Base-by-base conservation (phyloP, 2,329 filamentous ascomycete species). In the Aaosphaeria arxii region DNA sequence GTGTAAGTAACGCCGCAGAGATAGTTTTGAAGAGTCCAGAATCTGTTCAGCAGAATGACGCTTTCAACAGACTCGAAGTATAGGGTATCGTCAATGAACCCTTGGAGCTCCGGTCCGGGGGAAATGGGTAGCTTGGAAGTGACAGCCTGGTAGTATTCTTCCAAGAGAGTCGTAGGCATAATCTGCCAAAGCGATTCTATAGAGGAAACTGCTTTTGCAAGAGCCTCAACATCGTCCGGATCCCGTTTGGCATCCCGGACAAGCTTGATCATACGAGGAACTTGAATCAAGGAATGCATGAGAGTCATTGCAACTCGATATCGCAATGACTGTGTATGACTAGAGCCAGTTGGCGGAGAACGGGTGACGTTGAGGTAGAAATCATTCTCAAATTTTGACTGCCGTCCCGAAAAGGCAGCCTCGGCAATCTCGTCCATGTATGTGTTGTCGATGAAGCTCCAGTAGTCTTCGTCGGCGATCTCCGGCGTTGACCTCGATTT, bases 391-490 rank as follows among this genome's bases (percentile, higher is more conserved):
- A 60, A 68, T 5, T 62, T 56, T 6, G 63, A 65, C 6, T 44
- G 49, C 5, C 64, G 59, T 1, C 60, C 59, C 28, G 54, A 50
- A 6, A 67, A 43, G 50, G 64, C 57, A 6, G 61, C 56, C 53
- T 67, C 64, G 2, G 60, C 52, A 6, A 66, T 63, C 64, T 68
- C 64, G n/a, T 68, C 64, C 6, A 61, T 53, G 24, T 68, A 68
- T 3, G 63, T 62, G 39, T 63, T 62, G 24, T 68, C 62, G n/a
- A 68, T 52, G 2, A 67, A 46, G 42, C 57, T 59, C 58, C 59
- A 68, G 41, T 53, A 63, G 41, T 66, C 57, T 17, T 64, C 57
- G 9, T 61, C 53, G 42, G 66, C 64, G 4, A 59, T 43, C 7
- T 51, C 55, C 7, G 52, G 50, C 11, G 59, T 48, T 1, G 35